These are phyloP conservation scores for Diaporthe destruens DNA, from an alignment of 2,329 filamentous ascomycete genomes.

Conservation along the genomic window DNA sequence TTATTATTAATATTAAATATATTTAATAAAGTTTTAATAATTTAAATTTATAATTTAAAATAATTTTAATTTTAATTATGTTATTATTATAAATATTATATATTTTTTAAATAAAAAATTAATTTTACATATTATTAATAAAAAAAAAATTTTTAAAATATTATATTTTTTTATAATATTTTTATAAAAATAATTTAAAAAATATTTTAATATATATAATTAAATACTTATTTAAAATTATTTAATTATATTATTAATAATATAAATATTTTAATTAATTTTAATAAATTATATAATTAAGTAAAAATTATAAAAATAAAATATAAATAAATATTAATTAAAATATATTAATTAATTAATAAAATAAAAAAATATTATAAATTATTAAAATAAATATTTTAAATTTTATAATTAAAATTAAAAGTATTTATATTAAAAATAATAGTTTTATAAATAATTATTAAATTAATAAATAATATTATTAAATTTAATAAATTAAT, in stretches of 20 bases:
- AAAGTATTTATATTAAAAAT: background rate
- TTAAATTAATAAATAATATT: too few relatives aligned
- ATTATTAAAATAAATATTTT: background rate
- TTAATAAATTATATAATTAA: background rate
- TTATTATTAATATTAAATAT: too few relatives aligned
- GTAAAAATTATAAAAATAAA: background rate
- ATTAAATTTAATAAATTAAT: too few relatives aligned
- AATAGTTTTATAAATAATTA: background rate
- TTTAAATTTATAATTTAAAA: too few relatives aligned
- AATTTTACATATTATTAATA: too few relatives aligned
- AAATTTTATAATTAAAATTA: background rate
- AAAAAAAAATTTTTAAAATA: too few relatives aligned
- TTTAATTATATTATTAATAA: conserved; percentile 10
- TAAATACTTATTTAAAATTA: background rate
- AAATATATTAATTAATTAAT: background rate
- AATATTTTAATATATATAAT: background rate
- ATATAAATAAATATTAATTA: background rate
- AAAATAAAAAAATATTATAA: background rate
- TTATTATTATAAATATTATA: background rate
- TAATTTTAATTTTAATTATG: too few relatives aligned
- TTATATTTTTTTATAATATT: background rate
- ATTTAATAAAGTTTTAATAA: too few relatives aligned
- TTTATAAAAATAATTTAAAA: conserved; percentile 5
- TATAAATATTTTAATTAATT: background rate
- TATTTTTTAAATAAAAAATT: too few relatives aligned